phyloP scores from a whole-genome alignment of 2,329 filamentous ascomycete species.

The Ascochyta pisi region DNA sequence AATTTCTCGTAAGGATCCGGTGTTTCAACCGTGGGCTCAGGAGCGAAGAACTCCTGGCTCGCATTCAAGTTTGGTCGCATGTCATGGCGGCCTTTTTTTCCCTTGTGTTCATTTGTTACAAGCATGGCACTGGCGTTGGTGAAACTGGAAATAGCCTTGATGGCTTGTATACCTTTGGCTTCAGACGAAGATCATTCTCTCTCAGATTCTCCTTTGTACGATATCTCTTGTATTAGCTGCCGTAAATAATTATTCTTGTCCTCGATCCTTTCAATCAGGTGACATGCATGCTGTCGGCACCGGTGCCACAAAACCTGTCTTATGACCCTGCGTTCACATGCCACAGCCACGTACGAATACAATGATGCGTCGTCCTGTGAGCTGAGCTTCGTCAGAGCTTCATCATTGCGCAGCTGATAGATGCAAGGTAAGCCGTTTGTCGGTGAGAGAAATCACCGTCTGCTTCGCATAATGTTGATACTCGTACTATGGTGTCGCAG shows the following conservation, averaged over 20 bases:
- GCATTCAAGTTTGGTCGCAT: neutral
- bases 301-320: neutral
- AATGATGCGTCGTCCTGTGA: neutral
- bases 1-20: conserved; percentile 23
- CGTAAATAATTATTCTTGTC: neutral
- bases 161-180: neutral
- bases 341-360: neutral
- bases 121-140: neutral
- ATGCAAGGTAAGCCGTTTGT: neutral
- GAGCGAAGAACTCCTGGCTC: neutral
- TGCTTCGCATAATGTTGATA: neutral
- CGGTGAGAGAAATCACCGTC: neutral
- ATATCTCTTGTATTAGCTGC: neutral
- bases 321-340: neutral
- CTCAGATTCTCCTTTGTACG: neutral
- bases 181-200: neutral
- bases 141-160: neutral
- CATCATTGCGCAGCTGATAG: neutral
- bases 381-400: neutral
- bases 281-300: neutral
- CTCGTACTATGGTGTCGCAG: neutral
- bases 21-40: neutral
- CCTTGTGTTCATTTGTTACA: neutral
- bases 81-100: neutral
- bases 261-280: neutral